phyloP scores from a whole-genome alignment of 371 early-diverging fungal species.

The Chytridium lagenaria region DNA sequence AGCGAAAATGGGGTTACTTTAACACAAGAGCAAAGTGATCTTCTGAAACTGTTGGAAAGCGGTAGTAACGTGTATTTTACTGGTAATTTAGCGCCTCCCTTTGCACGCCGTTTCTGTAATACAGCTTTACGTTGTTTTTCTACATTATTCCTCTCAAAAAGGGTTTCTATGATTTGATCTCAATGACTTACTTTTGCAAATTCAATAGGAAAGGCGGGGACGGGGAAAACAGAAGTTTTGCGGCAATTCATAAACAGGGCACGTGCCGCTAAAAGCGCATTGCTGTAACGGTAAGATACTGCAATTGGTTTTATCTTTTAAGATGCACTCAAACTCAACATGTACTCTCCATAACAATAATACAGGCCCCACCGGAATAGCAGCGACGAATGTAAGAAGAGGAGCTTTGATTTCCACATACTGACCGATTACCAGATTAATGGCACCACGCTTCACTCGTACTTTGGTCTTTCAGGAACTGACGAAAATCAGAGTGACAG shows the following conservation, averaged over 20 bases:
- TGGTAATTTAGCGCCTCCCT: conserved; percentile 23
- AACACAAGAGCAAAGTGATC: neutral
- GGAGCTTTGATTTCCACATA: no score
- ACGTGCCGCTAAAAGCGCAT: conserved; percentile 41
- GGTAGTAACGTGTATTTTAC: conserved; percentile 19
- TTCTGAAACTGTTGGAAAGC: conserved; percentile 4
- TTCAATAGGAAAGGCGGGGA: conserved; percentile 49
- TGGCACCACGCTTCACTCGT: conserved; percentile 67
- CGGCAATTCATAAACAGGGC: conserved; percentile 34
- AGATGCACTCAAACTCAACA: conserved; percentile 7
- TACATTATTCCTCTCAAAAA: neutral
- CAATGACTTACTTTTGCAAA: neutral
- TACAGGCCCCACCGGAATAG: conserved; percentile 54
- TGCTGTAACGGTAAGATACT: conserved; percentile 44
- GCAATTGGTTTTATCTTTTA: neutral
- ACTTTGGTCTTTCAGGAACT: conserved; percentile 49
- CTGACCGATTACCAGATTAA: conserved; percentile 44
- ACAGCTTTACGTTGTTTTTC: neutral
- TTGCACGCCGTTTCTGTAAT: no score
- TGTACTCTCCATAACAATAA: conserved; percentile 21
- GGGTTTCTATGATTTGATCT: neutral
- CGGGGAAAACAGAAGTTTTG: conserved; percentile 53
- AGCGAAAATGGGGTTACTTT: neutral
- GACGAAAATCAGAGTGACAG: neutral
- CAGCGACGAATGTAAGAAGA: conserved; percentile 49